Evolutionary conservation across 1,284 basidiomycete species (phyloP).

Genomic region (Cerioporus squamosus): DNA sequence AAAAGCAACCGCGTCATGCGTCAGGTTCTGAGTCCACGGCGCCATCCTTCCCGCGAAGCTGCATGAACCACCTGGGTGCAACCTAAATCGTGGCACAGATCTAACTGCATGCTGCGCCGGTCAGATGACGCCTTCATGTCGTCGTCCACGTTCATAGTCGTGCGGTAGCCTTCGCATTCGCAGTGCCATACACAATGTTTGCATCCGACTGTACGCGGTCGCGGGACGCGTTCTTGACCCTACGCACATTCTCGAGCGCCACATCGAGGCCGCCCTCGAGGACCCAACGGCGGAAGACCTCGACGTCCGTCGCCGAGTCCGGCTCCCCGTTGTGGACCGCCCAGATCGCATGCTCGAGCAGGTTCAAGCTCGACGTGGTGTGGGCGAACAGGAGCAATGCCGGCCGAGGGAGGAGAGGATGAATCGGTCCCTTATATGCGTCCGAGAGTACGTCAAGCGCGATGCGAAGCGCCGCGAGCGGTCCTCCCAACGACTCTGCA

Average conservation of each 20-base stretch:
- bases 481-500: constrained; percentile 26
- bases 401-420: constrained; percentile 55
- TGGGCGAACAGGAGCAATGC: constrained; percentile 61
- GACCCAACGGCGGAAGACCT: constrained; percentile 63
- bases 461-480: constrained; percentile 38
- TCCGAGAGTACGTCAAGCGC: constrained; percentile 42
- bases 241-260: constrained; percentile 47
- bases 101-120: no score
- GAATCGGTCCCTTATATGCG: constrained; percentile 42
- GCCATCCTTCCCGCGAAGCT: no score
- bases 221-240: constrained; percentile 29
- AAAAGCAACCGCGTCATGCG: no score
- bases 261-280: constrained; percentile 50
- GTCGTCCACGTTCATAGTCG: constrained; percentile 6
- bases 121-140: no score
- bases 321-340: constrained; percentile 40
- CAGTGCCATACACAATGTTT: constrained; percentile 35
- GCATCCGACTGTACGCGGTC: constrained; percentile 42
- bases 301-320: constrained; percentile 46
- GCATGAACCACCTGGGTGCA: no score
- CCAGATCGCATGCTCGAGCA: constrained; percentile 73
- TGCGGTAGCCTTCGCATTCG: not conserved
- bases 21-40: no score
- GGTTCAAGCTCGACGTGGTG: constrained; percentile 52
- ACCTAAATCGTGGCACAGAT: no score